These are phyloP conservation scores for Salix arbutifolia DNA, from an alignment of 345 rosid species.

Conservation along the genomic window DNA sequence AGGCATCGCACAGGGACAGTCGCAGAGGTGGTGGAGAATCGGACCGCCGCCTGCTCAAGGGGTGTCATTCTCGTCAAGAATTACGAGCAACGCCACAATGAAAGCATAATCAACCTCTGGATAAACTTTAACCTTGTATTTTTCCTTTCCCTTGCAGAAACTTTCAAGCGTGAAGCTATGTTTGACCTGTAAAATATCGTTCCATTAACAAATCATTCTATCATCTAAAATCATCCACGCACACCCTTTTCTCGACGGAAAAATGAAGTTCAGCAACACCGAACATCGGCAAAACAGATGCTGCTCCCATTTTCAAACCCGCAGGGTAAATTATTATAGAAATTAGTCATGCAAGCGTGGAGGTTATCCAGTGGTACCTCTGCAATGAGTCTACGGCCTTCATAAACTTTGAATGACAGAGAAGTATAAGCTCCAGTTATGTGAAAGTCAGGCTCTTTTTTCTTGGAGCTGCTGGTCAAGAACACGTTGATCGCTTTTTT, in stretches of 20 bases:
- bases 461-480: slow-evolving; percentile 33
- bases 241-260: neutral
- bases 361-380: slow-evolving; percentile 33
- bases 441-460: slow-evolving; percentile 40
- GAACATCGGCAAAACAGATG: neutral
- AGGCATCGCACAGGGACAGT: neutral
- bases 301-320: neutral
- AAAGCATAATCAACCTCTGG: slow-evolving; percentile 83
- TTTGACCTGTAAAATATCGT: slow-evolving; percentile 35
- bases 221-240: neutral
- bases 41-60: neutral
- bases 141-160: slow-evolving; percentile 61
- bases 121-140: slow-evolving; percentile 47
- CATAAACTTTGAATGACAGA: slow-evolving; percentile 54
- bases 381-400: slow-evolving; percentile 50
- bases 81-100: slow-evolving; percentile 56
- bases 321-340: neutral
- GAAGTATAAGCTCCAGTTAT: slow-evolving; percentile 48
- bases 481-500: slow-evolving; percentile 53
- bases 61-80: slow-evolving; percentile 53
- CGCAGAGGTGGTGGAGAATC: neutral
- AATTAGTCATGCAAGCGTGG: neutral
- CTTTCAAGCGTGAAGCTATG: slow-evolving; percentile 59
- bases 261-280: neutral
- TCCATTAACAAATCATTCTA: neutral